phyloP scores from a whole-genome alignment of 177 flowering plant species.

The Vitis hybrid region DNA sequence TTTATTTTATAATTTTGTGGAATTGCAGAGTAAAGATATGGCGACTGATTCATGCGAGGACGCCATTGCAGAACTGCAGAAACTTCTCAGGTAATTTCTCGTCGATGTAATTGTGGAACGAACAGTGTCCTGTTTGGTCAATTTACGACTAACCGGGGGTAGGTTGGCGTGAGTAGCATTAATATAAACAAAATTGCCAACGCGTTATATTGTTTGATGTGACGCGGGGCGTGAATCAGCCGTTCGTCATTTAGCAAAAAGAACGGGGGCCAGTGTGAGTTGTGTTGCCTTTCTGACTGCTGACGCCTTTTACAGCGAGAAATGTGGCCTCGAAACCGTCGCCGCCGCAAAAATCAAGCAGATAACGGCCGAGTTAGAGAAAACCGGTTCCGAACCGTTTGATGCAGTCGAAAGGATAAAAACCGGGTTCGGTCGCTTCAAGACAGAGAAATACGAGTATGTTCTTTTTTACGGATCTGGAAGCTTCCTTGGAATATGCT shows the following conservation, averaged over 20 bases:
- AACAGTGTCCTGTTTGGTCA: constrained; percentile 8
- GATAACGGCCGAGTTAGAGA: constrained; percentile 51
- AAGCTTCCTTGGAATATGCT: constrained; percentile 4
- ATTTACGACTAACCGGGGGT: neutral
- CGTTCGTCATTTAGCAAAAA: neutral
- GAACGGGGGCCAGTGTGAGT: neutral
- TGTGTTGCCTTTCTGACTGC: neutral
- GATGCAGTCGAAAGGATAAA: constrained; percentile 44
- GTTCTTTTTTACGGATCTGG: constrained; percentile 12
- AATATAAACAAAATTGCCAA: no score
- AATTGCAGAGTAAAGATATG: constrained; percentile 49
- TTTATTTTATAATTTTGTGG: neutral
- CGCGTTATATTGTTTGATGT: no score
- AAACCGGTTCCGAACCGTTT: constrained; percentile 9
- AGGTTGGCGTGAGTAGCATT: no score
- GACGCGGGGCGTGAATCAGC: neutral
- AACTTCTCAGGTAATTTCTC: constrained; percentile 57
- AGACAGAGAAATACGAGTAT: constrained; percentile 49
- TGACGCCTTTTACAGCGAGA: constrained; percentile 40
- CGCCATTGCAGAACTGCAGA: constrained; percentile 56
- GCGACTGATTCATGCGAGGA: constrained; percentile 55
- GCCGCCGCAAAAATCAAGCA: constrained; percentile 72
- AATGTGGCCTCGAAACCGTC: constrained; percentile 39
- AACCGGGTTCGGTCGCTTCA: constrained; percentile 47
- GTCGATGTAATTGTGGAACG: neutral